Evolutionary conservation across 192 early-diverging fungal genomes (phyloP), one percentile per base, ranked within the genome.

Genomic region (Podila clonocystis): DNA sequence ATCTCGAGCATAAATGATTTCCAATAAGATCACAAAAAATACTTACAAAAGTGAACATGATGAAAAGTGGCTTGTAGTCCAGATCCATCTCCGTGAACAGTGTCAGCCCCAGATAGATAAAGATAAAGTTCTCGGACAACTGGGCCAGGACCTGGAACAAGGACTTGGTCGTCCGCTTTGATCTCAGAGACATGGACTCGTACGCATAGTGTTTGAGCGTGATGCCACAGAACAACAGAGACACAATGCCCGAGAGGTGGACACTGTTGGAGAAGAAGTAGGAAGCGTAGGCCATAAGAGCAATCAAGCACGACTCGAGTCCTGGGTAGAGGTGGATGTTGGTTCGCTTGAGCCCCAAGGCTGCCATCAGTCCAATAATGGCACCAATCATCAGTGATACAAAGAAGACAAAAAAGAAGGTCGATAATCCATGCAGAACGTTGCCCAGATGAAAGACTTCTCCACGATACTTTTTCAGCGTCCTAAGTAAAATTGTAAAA

Each of bases 101-200:
- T 34, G 96, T 94, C 57, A 99, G 86, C 9, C 97, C 98, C 33
- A 99, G 86, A 77, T 98, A 98, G 58, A 99, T 96, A 76, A 98
- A 99, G 70, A 98, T 93, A 82, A 99, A 99, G 70, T 97, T 98
- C 76, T 99, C 98, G 0, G 95, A 93, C 30, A 99, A 86, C 64
- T 97, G 94, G 1, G 94, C 91, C 28, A 99, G 84, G n/a, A 98
- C 92, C 30, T 94, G 90, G 85, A 98, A 98, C 86, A 99, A 88
- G 67, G 94, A 94, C 71, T 93, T 93, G 38, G 95, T 97, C 3
- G 97, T 95, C 31, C 91, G 79, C 77, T 94, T 89, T 60, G 91
- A 93, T 13, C 88, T 85, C 19, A 83, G 66, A 12, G 93, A 94
- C 91, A 99, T 91, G 82, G 95, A 97, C 64, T 93, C 89, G 85